These are phyloP conservation scores for Beauveria scarabaeidicola DNA, from an alignment of 2,329 filamentous ascomycete genomes.

Conservation along the genomic window DNA sequence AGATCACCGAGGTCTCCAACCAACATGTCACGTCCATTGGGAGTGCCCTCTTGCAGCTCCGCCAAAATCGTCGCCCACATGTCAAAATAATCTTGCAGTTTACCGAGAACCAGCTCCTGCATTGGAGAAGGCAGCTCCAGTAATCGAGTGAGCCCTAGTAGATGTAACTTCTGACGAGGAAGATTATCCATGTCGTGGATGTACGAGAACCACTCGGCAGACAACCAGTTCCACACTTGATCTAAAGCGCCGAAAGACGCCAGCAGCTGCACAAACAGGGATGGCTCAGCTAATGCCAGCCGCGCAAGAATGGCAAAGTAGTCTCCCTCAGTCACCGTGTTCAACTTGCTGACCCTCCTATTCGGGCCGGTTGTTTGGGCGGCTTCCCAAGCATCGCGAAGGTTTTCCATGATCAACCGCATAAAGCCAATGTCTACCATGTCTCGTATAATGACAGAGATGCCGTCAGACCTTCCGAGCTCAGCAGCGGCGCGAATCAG, in stretches of 20 bases:
- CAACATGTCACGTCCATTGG: conserved; percentile 43
- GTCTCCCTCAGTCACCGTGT: conserved; percentile 70
- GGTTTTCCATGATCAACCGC: conserved; percentile 52
- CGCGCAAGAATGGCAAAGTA: conserved; percentile 79
- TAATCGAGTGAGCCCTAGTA: conserved; percentile 63
- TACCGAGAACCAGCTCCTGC: conserved; percentile 48
- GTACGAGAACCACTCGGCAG: conserved; percentile 57
- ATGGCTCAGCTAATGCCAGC: conserved; percentile 64
- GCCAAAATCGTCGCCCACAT: conserved; percentile 66
- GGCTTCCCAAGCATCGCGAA: conserved; percentile 62
- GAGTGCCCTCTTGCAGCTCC: conserved; percentile 55
- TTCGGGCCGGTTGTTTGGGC: conserved; percentile 78
- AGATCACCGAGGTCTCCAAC: conserved; percentile 31
- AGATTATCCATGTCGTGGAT: conserved; percentile 60
- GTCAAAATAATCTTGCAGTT: conserved; percentile 63
- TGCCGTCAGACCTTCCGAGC: conserved; percentile 51
- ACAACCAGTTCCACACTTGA: conserved; percentile 51
- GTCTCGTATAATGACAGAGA: conserved; percentile 56
- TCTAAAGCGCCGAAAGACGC: conserved; percentile 37
- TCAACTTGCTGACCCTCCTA: conserved; percentile 58
- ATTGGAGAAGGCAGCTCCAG: conserved; percentile 53
- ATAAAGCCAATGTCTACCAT: conserved; percentile 57
- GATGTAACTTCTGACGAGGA: conserved; percentile 61
- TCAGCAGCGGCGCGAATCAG: conserved; percentile 55
- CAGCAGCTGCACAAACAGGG: conserved; percentile 54